Percentiles rank a stretch among this genome's conserved stretches.
Conservation (phyloP, 179 eudicot genomes). For the Silene coronaria region DNA sequence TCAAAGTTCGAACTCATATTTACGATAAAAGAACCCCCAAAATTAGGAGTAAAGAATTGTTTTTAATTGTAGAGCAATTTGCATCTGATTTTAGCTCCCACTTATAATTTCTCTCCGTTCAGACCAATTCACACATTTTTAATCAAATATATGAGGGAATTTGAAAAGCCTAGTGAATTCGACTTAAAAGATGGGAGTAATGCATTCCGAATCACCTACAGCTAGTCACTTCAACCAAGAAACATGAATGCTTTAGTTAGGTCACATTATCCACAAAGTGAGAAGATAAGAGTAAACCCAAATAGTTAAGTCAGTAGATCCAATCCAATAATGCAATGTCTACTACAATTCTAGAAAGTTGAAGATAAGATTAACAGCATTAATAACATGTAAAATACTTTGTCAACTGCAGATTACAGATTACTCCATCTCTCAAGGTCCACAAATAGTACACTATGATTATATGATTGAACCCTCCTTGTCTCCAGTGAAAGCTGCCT, state of each 20-base stretch:
- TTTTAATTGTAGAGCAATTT: no score
- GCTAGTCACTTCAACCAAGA: neutral
- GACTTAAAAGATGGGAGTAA: neutral
- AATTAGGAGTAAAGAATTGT: no score
- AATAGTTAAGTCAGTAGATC: conserved; percentile 18
- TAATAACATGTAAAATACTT: neutral
- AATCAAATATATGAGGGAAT: no score
- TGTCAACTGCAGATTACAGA: neutral
- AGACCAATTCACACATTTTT: no score
- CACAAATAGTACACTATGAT: conserved; percentile 2
- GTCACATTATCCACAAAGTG: conserved; percentile 13
- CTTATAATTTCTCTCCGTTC: no score
- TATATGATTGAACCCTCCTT: conserved; percentile 8
- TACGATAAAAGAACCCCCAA: no score
- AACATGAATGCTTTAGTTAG: conserved; percentile 16
- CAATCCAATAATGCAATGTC: conserved; percentile 29
- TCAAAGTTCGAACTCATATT: no score
- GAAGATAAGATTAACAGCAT: neutral
- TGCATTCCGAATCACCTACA: neutral
- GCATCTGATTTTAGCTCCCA: no score
- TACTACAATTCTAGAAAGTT: neutral
- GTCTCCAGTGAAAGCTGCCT: conserved; percentile 14
- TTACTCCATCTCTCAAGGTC: conserved; percentile 18
- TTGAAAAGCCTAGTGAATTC: no score
- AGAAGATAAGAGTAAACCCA: conserved; percentile 19